Conservation (phyloP, 1,284 basidiomycete species). For the Apiotrichum montevideense region DNA sequence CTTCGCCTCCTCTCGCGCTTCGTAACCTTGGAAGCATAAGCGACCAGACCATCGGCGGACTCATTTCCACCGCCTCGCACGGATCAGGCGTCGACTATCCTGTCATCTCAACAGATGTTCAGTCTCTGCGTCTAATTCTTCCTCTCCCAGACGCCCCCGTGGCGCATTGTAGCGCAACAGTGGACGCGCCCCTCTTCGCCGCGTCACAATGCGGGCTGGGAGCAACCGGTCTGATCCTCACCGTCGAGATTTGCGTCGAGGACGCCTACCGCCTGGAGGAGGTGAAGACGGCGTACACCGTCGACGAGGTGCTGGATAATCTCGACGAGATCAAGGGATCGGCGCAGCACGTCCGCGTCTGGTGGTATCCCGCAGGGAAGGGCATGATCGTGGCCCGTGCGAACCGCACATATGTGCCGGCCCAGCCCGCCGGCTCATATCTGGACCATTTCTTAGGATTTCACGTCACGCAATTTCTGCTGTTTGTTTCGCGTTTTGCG, state of each 20-base stretch:
- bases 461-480: conserved; percentile 70
- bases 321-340: conserved; percentile 53
- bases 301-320: conserved; percentile 51
- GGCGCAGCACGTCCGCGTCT: conserved; percentile 82
- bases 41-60: conserved; percentile 90
- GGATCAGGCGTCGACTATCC: conserved; percentile 77
- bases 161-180: conserved; percentile 29
- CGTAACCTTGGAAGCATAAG: conserved; percentile 93
- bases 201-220: conserved; percentile 92
- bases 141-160: conserved; percentile 36
- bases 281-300: conserved; percentile 63
- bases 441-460: conserved; percentile 66
- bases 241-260: conserved; percentile 72
- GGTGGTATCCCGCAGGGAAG: conserved; percentile 87
- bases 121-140: conserved; percentile 62
- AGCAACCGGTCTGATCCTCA: conserved; percentile 81
- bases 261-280: conserved; percentile 78
- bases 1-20: conserved; percentile 66
- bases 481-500: conserved; percentile 55
- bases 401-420: conserved; percentile 65
- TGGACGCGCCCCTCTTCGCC: conserved; percentile 71
- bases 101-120: conserved; percentile 76
- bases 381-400: conserved; percentile 66
- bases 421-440: conserved; percentile 46
- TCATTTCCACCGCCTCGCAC: conserved; percentile 91